These are phyloP conservation scores for Dryas alaskensis DNA, from an alignment of 306 rosid genomes.

Conservation along the genomic window DNA sequence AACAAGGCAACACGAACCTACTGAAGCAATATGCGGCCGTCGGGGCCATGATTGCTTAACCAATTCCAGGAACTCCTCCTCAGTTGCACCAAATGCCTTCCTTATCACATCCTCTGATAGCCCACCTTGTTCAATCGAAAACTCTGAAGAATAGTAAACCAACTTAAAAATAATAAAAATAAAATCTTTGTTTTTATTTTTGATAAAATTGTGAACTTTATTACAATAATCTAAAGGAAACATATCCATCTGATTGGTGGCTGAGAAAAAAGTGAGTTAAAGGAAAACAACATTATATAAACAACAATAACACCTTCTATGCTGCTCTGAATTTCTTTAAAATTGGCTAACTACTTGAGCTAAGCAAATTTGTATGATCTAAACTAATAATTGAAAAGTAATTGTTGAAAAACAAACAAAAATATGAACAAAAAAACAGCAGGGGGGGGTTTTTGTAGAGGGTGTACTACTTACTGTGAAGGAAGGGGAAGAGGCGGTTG, in stretches of 20 bases:
- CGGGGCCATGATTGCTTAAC: constrained; percentile 49
- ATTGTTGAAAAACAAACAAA: not conserved
- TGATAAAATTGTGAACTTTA: not conserved
- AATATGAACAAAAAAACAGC: not conserved
- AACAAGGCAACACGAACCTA: constrained; percentile 67
- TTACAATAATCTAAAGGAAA: constrained; percentile 1
- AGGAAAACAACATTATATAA: not conserved
- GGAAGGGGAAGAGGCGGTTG: constrained; percentile 46
- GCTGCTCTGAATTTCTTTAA: not conserved
- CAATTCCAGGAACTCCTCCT: constrained; percentile 48
- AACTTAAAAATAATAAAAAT: not conserved
- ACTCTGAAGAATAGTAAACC: constrained; percentile 31
- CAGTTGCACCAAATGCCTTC: constrained; percentile 57
- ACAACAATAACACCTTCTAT: not conserved
- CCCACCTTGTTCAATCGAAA: constrained; percentile 53
- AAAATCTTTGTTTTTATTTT: not conserved
- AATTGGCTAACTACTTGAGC: not conserved
- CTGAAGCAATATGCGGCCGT: constrained; percentile 58
- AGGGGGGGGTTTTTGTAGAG: not conserved
- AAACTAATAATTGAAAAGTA: not conserved
- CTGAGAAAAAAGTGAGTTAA: not conserved
- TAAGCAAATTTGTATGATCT: not conserved
- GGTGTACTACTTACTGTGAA: constrained; percentile 39
- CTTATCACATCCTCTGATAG: constrained; percentile 62
- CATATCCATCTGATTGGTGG: not conserved